Base-by-base conservation (phyloP, 805 yeast genomes). In the Candida jianshihensis region DNA sequence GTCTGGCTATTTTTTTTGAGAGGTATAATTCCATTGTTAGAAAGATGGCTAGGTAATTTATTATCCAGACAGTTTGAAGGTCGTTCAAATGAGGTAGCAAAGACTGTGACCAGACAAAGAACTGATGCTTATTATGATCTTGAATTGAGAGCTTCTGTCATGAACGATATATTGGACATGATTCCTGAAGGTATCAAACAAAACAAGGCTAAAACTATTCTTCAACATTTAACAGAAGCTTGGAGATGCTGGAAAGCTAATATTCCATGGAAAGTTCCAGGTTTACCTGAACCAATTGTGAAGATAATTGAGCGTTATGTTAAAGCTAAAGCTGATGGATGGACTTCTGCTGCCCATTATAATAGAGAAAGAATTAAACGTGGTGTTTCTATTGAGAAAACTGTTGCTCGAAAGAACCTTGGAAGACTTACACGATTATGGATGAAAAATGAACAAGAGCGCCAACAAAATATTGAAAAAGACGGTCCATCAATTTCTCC, bases 161-260 rank as follows among this genome's bases (percentile, higher is more conserved):
- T 92, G 85, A 88, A 87, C 52, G 98, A 92, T 54, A 90, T 92
- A 33, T 63, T 92, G 40, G 99, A 92, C 55, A 88, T 88, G 96
- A 88, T 92, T 32, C 98, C 98, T 0, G 96, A 87, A 43, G 95
- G 95, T 2, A 71, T 92, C 42, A 81, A 85, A 49, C 92, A 86
- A 51, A 83, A 75, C 44, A 89, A 87, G 55, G 78, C 96, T 1
- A 82, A 83, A 50, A 78, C 95, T 0, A 82, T 92, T 36, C 60
- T 92, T 33, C 97, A 92, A 51, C 99, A 92, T 59, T 67, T 92
- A 39, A 84, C 95, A 54, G 98, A 92, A 58, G 98, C 98, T 0
- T 92, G 99, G 99, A 68, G 98, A 56, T 92, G 97, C 57, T 92
- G 99, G 99, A 92, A 92, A 57, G 98, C 98, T 3, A 90, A 92